Percentiles rank a stretch among this genome's conserved stretches.
phyloP scores from a whole-genome alignment of 192 early-diverging fungal genomes.

The Coemansia guatemalensis region DNA sequence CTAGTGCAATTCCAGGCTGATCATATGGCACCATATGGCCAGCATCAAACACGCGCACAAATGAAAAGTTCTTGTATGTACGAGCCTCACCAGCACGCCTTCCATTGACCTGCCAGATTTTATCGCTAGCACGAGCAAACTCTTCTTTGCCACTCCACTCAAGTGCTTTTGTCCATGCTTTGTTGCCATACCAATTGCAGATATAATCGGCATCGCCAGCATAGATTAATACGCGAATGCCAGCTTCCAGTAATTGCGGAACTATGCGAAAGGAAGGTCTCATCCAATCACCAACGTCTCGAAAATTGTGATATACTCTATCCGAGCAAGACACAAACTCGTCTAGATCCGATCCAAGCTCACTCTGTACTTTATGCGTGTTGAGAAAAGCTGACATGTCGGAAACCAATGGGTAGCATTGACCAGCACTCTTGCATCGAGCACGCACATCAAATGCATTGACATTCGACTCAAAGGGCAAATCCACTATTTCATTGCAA shows the following conservation, averaged over 20 bases:
- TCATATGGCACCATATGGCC: constrained; percentile 95
- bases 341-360: constrained; percentile 71
- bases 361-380: constrained; percentile 64
- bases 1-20: constrained; percentile 74
- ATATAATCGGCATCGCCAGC: too few species aligned
- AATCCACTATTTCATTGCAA: constrained; percentile 81
- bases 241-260: constrained; percentile 71
- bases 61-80: constrained; percentile 70
- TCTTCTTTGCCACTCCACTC: constrained; percentile 77
- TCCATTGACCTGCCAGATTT: constrained; percentile 66
- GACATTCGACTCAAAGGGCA: constrained; percentile 77
- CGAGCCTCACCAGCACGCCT: constrained; percentile 70
- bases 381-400: constrained; percentile 83
- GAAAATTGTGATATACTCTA: constrained; percentile 76
- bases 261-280: constrained; percentile 69
- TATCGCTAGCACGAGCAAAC: constrained; percentile 68
- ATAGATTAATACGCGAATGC: constrained; percentile 82
- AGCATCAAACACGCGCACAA: constrained; percentile 81
- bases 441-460: constrained; percentile 95
- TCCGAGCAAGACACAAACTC: constrained; percentile 82
- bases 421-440: constrained; percentile 75
- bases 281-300: constrained; percentile 87
- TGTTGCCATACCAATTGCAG: too few species aligned
- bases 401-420: constrained; percentile 85
- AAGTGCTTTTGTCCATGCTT: constrained; percentile 82